phyloP scores from a whole-genome alignment of 129 eudicot genomes.

The Pittosporum tobira region DNA sequence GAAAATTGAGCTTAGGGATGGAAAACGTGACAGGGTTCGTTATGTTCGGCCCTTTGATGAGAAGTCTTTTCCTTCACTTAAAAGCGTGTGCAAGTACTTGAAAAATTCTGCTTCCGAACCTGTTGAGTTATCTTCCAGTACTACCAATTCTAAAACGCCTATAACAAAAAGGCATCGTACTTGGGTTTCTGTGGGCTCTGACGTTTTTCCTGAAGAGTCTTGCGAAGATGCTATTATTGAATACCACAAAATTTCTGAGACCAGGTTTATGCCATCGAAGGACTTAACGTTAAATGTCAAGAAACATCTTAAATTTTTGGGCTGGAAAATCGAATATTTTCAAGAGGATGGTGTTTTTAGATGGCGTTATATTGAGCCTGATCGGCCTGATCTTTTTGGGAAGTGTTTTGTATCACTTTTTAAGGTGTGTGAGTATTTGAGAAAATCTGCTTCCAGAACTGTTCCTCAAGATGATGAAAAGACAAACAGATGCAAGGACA shows the following conservation, averaged over 20 bases:
- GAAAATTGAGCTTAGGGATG: conserved; percentile 32
- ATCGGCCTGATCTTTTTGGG: conserved; percentile 24
- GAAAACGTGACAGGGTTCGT: conserved; percentile 23
- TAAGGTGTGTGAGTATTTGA: conserved; percentile 19
- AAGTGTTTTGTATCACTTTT: conserved; percentile 28
- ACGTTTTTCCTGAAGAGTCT: conserved; percentile 21
- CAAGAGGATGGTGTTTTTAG: conserved; percentile 2
- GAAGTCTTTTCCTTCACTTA: conserved; percentile 6
- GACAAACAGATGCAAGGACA: conserved; percentile 1
- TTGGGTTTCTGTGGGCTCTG: conserved; percentile 17
- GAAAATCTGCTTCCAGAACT: conserved; percentile 7
- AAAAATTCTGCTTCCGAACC: conserved; percentile 6
- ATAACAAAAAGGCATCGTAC: conserved; percentile 4
- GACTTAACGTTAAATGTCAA: conserved; percentile 16
- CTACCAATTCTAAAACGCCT: conserved; percentile 3
- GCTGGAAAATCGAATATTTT: conserved; percentile 47
- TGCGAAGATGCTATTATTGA: conserved; percentile 36
- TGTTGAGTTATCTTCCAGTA: conserved; percentile 7
- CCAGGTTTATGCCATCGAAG: neutral
- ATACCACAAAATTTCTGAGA: conserved; percentile 4
- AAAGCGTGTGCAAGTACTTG: neutral
- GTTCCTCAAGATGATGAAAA: conserved; percentile 10
- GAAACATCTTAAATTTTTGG: conserved; percentile 52
- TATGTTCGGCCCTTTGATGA: conserved; percentile 35
- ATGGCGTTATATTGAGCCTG: conserved; percentile 29